These are phyloP conservation scores for Collybia mongolica DNA, from an alignment of 768 basidiomycete species.

Conservation along the genomic window DNA sequence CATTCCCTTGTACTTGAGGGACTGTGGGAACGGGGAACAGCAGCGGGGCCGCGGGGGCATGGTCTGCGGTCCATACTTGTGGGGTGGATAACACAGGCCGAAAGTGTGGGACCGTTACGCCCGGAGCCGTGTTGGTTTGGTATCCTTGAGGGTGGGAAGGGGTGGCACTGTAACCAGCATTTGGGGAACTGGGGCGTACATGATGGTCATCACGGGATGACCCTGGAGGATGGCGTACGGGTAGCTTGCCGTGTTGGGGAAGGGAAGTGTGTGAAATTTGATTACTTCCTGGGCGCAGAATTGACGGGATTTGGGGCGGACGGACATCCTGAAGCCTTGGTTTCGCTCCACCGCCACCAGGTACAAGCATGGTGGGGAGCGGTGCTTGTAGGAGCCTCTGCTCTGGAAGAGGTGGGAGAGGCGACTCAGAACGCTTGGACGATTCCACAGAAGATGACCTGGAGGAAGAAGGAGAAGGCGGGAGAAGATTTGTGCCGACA, in stretches of 20 bases:
- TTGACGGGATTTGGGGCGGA: slow-evolving; percentile 14
- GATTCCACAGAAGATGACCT: slow-evolving; percentile 20
- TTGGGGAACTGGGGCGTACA: not conserved
- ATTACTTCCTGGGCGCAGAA: slow-evolving; percentile 2
- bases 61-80: slow-evolving; percentile 2
- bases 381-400: slow-evolving; percentile 11
- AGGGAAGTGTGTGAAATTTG: not conserved
- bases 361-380: slow-evolving; percentile 18
- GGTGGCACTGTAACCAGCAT: not conserved
- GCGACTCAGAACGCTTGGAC: slow-evolving; percentile 21
- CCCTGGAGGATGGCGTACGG: not conserved
- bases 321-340: not conserved
- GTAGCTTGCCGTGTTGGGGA: slow-evolving; percentile 11
- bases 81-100: not conserved
- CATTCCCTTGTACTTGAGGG: slow-evolving; percentile 11
- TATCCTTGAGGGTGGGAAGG: not conserved
- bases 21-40: slow-evolving; percentile 32
- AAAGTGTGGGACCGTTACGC: not conserved
- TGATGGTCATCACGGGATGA: not conserved
- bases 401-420: slow-evolving; percentile 41
- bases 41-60: slow-evolving; percentile 8
- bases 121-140: not conserved
- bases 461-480: slow-evolving; percentile 19
- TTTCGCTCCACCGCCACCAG: slow-evolving; percentile 14
- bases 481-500: not conserved